These are phyloP conservation scores for Gracilaria vermiculophylla DNA, from an alignment of 23 red algal genomes.

Conservation along the genomic window DNA sequence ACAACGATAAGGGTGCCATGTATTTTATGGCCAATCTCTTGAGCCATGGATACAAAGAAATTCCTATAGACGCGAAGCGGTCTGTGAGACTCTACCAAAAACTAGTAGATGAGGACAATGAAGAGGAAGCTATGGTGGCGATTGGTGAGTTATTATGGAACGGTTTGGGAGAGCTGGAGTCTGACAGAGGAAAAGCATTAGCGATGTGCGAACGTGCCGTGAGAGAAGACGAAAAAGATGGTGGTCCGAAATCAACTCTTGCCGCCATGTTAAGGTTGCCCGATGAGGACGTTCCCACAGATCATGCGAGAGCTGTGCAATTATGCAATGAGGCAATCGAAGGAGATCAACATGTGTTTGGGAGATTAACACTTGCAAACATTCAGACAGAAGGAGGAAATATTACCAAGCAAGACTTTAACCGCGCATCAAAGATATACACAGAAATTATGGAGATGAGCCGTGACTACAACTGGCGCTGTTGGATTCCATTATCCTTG, in stretches of 20 bases:
- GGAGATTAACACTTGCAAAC: not conserved
- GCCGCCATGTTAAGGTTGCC: not conserved
- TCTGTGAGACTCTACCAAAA: constrained; percentile 7
- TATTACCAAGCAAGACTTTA: not conserved
- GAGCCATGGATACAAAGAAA: constrained; percentile 19
- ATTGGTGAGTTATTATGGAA: constrained; percentile 1
- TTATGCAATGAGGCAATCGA: constrained; percentile 1
- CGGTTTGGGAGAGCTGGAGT: not conserved
- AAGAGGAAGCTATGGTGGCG: not conserved
- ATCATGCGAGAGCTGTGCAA: not conserved
- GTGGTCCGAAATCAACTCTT: not conserved
- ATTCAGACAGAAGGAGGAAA: not conserved
- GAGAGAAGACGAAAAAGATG: not conserved
- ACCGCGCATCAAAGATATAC: not conserved
- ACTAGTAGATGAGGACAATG: constrained; percentile 24
- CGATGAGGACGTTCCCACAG: not conserved
- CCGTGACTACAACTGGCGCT: not conserved
- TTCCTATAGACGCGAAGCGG: constrained; percentile 16
- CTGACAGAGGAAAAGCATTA: not conserved
- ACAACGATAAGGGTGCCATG: constrained; percentile 26
- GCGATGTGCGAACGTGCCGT: not conserved
- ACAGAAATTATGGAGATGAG: not conserved
- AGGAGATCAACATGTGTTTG: not conserved
- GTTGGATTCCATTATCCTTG: not conserved
- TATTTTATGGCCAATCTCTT: constrained; percentile 38